These are phyloP conservation scores for Ciborinia camelliae DNA, from an alignment of 2,329 filamentous ascomycete species.

Conservation along the genomic window DNA sequence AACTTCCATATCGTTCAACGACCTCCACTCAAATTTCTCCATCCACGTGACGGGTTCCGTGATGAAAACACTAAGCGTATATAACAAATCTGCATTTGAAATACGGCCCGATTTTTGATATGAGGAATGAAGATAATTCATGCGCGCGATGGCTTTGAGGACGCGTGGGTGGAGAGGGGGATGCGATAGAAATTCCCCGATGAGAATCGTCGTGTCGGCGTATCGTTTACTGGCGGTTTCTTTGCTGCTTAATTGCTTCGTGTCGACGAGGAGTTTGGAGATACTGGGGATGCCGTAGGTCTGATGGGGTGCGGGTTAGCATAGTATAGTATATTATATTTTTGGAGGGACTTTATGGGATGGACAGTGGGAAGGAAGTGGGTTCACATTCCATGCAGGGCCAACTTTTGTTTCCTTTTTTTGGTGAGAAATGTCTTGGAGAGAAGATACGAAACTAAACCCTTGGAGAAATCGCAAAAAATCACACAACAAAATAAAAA, in stretches of 20 bases:
- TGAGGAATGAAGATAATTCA: constrained; percentile 59
- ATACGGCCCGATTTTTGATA: constrained; percentile 59
- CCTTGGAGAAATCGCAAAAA: too few species aligned
- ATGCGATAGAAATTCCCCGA: constrained; percentile 28
- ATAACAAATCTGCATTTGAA: constrained; percentile 59
- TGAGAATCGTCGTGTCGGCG: constrained; percentile 30
- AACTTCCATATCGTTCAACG: constrained; percentile 61
- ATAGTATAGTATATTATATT: neutral
- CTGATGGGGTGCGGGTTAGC: constrained; percentile 36
- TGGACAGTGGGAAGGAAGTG: neutral
- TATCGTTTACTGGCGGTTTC: constrained; percentile 46
- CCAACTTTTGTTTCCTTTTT: too few species aligned
- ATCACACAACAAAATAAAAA: neutral
- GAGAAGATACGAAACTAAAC: too few species aligned
- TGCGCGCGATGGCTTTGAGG: constrained; percentile 54
- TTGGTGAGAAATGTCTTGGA: too few species aligned
- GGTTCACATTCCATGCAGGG: too few species aligned
- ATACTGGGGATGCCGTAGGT: constrained; percentile 57
- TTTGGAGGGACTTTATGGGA: neutral
- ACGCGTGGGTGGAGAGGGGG: constrained; percentile 38
- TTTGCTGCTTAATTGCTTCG: constrained; percentile 46
- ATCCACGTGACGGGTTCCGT: constrained; percentile 64
- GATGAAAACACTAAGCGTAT: constrained; percentile 63
- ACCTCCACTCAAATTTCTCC: constrained; percentile 65
- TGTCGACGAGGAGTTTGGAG: constrained; percentile 47